Conservation (phyloP, 2,329 filamentous ascomycete species). For the Thyridium curvatum region DNA sequence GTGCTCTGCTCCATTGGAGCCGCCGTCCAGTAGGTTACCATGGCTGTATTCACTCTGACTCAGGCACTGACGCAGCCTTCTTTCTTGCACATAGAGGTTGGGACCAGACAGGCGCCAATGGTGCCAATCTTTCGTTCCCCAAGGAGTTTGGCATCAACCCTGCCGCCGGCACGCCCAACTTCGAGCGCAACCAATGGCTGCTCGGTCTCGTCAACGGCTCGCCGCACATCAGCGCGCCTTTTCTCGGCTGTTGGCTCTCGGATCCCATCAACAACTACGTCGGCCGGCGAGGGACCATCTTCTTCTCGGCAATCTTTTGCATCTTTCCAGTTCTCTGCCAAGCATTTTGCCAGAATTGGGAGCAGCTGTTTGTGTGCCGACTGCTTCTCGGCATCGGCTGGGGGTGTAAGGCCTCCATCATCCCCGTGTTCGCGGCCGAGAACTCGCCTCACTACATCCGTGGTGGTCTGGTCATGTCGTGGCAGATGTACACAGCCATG, state of each 20-base stretch:
- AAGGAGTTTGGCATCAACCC: conserved; percentile 32
- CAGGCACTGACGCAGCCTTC: no score
- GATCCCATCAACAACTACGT: conserved; percentile 36
- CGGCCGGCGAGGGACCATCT: conserved; percentile 30
- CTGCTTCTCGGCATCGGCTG: conserved; percentile 64
- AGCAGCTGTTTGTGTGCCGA: conserved; percentile 58
- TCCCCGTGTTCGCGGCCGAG: conserved; percentile 1
- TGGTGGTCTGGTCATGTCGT: conserved; percentile 1
- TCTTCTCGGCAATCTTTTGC: conserved; percentile 36
- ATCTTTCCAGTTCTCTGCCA: conserved; percentile 56
- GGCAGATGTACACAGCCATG: conserved; percentile 35
- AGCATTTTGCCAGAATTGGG: conserved; percentile 60
- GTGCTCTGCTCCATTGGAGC: conserved; percentile 62
- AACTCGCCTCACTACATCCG: not conserved
- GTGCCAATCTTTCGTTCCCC: conserved; percentile 41
- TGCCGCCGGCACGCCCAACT: no score
- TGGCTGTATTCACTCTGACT: no score
- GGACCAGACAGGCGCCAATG: conserved; percentile 34
- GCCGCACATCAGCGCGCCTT: conserved; percentile 13
- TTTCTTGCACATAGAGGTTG: no score
- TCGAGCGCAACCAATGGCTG: conserved; percentile 5
- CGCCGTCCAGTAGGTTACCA: conserved; percentile 43
- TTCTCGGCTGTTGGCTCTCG: conserved; percentile 45
- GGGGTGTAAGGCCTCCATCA: conserved; percentile 52
- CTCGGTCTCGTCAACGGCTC: conserved; percentile 1